Evolutionary conservation across 2,329 filamentous ascomycete genomes (phyloP).

Genomic region (Shiraia sp.): DNA sequence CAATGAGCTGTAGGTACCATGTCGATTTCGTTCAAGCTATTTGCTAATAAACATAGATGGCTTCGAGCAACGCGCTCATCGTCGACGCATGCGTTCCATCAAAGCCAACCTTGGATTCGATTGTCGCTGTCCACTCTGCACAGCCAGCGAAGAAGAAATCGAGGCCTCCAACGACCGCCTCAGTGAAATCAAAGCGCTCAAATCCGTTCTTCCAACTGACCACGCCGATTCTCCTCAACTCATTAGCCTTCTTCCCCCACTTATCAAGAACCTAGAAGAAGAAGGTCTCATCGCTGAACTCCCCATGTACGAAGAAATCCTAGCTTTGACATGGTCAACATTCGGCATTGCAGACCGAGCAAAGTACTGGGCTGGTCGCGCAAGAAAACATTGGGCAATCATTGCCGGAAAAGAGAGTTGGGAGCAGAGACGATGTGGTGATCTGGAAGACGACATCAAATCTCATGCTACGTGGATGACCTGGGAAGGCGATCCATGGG

Average conservation of each 20-base stretch:
- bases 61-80: constrained; percentile 21
- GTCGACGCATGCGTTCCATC: constrained; percentile 21
- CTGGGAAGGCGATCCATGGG: constrained; percentile 28
- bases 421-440: constrained; percentile 26
- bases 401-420: constrained; percentile 31
- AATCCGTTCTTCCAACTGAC: constrained; percentile 25
- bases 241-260: constrained; percentile 24
- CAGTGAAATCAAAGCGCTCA: constrained; percentile 28
- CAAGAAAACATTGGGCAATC: constrained; percentile 29
- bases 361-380: constrained; percentile 32
- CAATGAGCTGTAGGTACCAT: constrained; percentile 29
- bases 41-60: constrained; percentile 23
- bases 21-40: not conserved
- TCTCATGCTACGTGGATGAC: constrained; percentile 31
- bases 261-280: constrained; percentile 31
- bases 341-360: constrained; percentile 29
- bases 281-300: constrained; percentile 30
- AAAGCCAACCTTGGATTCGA: constrained; percentile 32
- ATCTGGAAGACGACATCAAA: constrained; percentile 26
- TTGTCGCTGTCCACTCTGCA: constrained; percentile 37
- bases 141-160: constrained; percentile 12
- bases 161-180: constrained; percentile 31
- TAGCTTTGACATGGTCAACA: constrained; percentile 37
- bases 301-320: constrained; percentile 36
- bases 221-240: constrained; percentile 22